Evolutionary conservation across 2,329 filamentous ascomycete genomes (phyloP).

Genomic region (Coniochaeta prunicola): DNA sequence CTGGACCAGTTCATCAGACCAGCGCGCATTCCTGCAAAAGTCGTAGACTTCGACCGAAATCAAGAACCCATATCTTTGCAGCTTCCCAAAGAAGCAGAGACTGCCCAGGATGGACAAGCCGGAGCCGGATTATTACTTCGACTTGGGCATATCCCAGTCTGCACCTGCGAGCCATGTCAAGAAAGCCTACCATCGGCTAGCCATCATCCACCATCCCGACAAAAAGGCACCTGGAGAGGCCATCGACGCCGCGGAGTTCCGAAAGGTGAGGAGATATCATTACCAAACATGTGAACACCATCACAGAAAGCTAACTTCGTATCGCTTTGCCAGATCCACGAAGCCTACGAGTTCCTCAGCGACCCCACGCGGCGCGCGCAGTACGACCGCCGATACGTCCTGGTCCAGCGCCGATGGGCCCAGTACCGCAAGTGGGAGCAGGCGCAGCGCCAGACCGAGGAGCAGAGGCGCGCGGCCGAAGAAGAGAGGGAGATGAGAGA

Average conservation of each 20-base stretch:
- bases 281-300: no score
- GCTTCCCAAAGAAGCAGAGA: neutral
- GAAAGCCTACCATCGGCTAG: conserved; percentile 3
- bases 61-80: no score
- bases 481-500: neutral
- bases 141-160: conserved; percentile 8
- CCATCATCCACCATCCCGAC: conserved; percentile 6
- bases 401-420: neutral
- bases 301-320: neutral
- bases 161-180: conserved; percentile 5
- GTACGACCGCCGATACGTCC: neutral
- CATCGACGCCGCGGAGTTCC: conserved; percentile 4
- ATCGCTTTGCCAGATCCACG: neutral
- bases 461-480: neutral
- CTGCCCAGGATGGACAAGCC: neutral
- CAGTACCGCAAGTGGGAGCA: neutral
- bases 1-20: no score
- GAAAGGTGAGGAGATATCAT: conserved; percentile 3
- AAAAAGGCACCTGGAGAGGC: conserved; percentile 5
- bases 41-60: neutral
- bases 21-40: neutral
- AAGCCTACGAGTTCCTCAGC: neutral
- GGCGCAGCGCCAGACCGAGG: neutral
- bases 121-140: conserved; percentile 5
- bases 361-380: neutral